These are phyloP conservation scores for Pisolithus orientalis DNA, from an alignment of 768 basidiomycete species.

Conservation along the genomic window DNA sequence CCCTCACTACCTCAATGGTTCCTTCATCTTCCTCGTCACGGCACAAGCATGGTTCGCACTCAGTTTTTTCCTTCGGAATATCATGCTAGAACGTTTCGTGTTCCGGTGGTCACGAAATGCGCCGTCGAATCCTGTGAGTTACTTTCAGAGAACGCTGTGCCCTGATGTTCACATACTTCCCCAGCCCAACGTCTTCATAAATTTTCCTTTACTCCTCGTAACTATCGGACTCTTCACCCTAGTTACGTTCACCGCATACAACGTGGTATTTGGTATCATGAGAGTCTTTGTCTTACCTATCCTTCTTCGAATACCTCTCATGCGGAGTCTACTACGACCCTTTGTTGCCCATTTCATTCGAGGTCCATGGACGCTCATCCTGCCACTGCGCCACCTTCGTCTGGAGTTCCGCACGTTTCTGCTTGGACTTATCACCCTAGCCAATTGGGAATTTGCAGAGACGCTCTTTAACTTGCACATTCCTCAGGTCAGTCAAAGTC, in stretches of 20 bases:
- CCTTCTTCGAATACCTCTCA: conserved; percentile 47
- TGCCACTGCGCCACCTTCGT: conserved; percentile 41
- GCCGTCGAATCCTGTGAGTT: conserved; percentile 14
- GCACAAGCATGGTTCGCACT: conserved; percentile 45
- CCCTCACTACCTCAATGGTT: conserved; percentile 67
- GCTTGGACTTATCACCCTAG: conserved; percentile 45
- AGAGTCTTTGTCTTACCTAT: conserved; percentile 47
- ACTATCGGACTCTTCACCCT: conserved; percentile 37
- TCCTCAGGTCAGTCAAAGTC: conserved; percentile 39
- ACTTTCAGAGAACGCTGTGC: neutral
- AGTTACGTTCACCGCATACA: conserved; percentile 33
- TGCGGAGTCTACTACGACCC: conserved; percentile 47
- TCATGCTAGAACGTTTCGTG: conserved; percentile 58
- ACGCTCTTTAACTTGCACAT: conserved; percentile 53
- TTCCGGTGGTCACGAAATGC: conserved; percentile 34
- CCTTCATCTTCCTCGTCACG: conserved; percentile 51
- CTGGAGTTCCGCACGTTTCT: conserved; percentile 44
- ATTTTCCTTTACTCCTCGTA: conserved; percentile 22
- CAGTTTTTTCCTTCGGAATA: conserved; percentile 47
- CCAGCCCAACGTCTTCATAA: conserved; percentile 18
- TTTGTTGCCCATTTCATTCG: conserved; percentile 59
- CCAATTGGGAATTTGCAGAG: conserved; percentile 60
- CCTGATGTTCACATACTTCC: neutral
- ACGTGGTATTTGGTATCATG: conserved; percentile 38
- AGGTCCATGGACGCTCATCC: conserved; percentile 46